Percentiles rank a stretch among this genome's conserved stretches.
Evolutionary conservation across 805 yeast species (phyloP).

Genomic region (Jamesozyma jinghongensis): DNA sequence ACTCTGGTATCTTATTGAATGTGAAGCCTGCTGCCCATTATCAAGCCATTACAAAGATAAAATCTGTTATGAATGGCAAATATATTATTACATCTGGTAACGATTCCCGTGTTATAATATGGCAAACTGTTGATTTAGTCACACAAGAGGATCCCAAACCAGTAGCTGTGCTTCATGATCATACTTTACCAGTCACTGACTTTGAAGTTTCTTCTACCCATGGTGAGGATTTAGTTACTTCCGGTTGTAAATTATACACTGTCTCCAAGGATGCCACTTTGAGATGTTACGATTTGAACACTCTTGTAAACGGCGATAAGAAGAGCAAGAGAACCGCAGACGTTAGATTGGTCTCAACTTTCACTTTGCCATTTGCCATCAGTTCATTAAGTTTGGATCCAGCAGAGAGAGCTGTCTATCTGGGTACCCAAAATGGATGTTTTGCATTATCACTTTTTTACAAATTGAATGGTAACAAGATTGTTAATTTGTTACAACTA

Average conservation of each 20-base stretch:
- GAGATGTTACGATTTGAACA: slow-evolving; percentile 51
- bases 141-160: slow-evolving; percentile 43
- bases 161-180: slow-evolving; percentile 49
- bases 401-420: slow-evolving; percentile 64
- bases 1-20: slow-evolving; percentile 62
- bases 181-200: slow-evolving; percentile 38
- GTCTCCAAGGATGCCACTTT: slow-evolving; percentile 68
- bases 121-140: slow-evolving; percentile 57
- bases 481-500: slow-evolving; percentile 39
- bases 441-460: slow-evolving; percentile 22
- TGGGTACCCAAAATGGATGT: slow-evolving; percentile 57
- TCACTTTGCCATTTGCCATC: slow-evolving; percentile 54
- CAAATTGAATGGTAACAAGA: slow-evolving; percentile 31
- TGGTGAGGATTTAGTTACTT: slow-evolving; percentile 23
- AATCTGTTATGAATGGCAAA: slow-evolving; percentile 53
- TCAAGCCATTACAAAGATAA: slow-evolving; percentile 56
- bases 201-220: slow-evolving; percentile 39
- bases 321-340: slow-evolving; percentile 7
- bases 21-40: slow-evolving; percentile 74
- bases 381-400: slow-evolving; percentile 61
- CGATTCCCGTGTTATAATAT: slow-evolving; percentile 71
- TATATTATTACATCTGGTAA: slow-evolving; percentile 66
- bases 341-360: slow-evolving; percentile 48
- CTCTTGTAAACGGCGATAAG: background rate
- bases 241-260: slow-evolving; percentile 58